These are phyloP conservation scores for Metschnikowia hibisci DNA, from an alignment of 805 yeast species.

Conservation along the genomic window DNA sequence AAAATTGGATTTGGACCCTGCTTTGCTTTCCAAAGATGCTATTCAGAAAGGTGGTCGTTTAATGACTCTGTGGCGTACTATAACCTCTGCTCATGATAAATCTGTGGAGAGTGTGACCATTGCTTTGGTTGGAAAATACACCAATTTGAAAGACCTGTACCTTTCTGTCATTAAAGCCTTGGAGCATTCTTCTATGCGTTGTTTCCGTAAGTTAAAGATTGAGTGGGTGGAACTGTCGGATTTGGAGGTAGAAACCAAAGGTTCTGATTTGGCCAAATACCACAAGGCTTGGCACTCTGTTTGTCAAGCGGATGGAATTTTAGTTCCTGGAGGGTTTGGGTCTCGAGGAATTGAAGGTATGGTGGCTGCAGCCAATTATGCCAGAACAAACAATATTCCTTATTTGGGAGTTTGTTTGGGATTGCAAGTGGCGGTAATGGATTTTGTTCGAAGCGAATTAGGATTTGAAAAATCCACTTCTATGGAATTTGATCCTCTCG, in stretches of 20 bases:
- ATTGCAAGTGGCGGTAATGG: conserved; percentile 94
- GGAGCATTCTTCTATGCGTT: conserved; percentile 92
- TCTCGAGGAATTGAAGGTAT: conserved; percentile 97
- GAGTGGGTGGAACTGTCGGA: conserved; percentile 96
- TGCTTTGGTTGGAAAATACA: conserved; percentile 97
- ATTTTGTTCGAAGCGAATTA: conserved; percentile 77
- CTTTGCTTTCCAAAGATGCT: conserved; percentile 45
- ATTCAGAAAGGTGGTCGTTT: conserved; percentile 62
- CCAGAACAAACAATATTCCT: conserved; percentile 93
- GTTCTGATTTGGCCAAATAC: conserved; percentile 64
- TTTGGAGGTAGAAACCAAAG: conserved; percentile 71
- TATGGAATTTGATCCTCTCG: conserved; percentile 71
- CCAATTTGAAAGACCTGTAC: conserved; percentile 91
- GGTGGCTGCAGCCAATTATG: conserved; percentile 96
- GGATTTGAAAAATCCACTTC: conserved; percentile 69
- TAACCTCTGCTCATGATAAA: conserved; percentile 77
- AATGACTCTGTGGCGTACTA: conserved; percentile 71
- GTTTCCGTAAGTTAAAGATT: conserved; percentile 78
- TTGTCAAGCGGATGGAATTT: conserved; percentile 91
- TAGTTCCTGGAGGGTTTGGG: conserved; percentile 99
- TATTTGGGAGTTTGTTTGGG: conserved; percentile 97
- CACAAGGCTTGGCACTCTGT: conserved; percentile 95
- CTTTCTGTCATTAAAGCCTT: conserved; percentile 91
- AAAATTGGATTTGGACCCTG: conserved; percentile 58
- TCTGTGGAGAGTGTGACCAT: conserved; percentile 85